Base-by-base conservation (phyloP, 2,329 filamentous ascomycete genomes). In the Penicillium sclerotiorum region DNA sequence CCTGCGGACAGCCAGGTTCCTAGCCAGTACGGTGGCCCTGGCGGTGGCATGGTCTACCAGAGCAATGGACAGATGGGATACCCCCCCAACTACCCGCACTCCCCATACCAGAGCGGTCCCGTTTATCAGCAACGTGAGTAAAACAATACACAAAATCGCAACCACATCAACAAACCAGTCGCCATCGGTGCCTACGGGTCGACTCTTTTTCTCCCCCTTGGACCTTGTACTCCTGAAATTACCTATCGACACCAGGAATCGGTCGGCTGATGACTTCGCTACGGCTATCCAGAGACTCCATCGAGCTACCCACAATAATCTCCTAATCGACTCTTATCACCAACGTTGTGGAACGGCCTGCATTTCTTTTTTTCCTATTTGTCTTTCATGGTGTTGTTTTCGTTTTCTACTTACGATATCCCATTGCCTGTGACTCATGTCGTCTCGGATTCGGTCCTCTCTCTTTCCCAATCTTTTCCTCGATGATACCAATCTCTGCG, bases 1-100 rank as follows among this genome's bases (percentile, higher is more conserved):
- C 77, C 83, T 39, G 74, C 75, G 23, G 76, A 80, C 40, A 74
- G 76, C 47, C 77, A 81, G 59, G 75, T 79, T 18, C 75, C 78
- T 67, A 77, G 70, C 50, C 84, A 87, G 61, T 90, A 90, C 63
- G 81, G 85, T 33, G 81, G 85, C 33, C 83, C 85, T 43, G 70
- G 69, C 44, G 67, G 67, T 45, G 73, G 71, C 18, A 74, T 77
- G 63, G 75, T 77, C 48, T 78, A 78, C 55, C 72, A 74, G 59
- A 70, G 71, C 50, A 78, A 77, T 50, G 74, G 74, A 45, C 75
- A 77, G 59, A 77, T 78, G 62, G 65, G 63, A 27, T 76, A 77
- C 55, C 71, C 71, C 57, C 66, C 70, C 49, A 76, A 74, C 60
- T 78, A 78, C 56, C 76, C 76, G 51, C 75, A 78, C 63, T 78